Conservation (phyloP, 805 yeast species). For the Suhomyces pyralidae region DNA sequence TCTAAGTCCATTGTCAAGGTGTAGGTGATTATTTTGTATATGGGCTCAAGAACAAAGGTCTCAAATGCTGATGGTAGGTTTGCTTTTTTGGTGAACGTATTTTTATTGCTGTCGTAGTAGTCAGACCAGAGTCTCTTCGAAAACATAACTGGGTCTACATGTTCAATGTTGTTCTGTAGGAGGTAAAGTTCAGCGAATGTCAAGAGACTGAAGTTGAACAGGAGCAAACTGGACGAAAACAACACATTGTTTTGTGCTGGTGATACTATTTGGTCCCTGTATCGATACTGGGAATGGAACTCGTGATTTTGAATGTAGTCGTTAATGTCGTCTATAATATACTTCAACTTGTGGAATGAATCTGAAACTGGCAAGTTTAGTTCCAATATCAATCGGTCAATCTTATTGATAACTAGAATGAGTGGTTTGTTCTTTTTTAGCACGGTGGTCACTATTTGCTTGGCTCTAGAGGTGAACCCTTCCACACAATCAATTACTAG, state of each 20-base stretch:
- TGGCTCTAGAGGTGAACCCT: conserved; percentile 64
- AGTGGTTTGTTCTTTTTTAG: conserved; percentile 50
- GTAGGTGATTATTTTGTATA: conserved; percentile 69
- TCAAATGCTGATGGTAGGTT: conserved; percentile 48
- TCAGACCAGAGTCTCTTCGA: conserved; percentile 75
- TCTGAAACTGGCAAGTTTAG: conserved; percentile 71
- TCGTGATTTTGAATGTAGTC: conserved; percentile 39
- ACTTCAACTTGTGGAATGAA: conserved; percentile 64
- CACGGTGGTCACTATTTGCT: conserved; percentile 49
- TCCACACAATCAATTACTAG: conserved; percentile 83
- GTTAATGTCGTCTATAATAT: conserved; percentile 64
- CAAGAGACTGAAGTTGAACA: conserved; percentile 61
- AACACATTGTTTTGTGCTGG: conserved; percentile 67
- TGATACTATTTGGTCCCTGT: conserved; percentile 36
- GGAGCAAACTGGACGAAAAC: conserved; percentile 66
- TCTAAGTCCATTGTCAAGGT: conserved; percentile 52
- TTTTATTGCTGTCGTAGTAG: conserved; percentile 43
- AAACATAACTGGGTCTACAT: conserved; percentile 29
- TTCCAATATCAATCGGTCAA: conserved; percentile 84
- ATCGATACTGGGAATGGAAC: conserved; percentile 23
- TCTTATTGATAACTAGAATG: conserved; percentile 66
- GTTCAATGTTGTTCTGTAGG: conserved; percentile 5
- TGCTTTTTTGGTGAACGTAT: conserved; percentile 43
- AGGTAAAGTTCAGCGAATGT: conserved; percentile 60
- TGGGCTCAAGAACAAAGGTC: conserved; percentile 68